Conservation (phyloP, 1,139 yeast species). For the Hyphopichia fennica region DNA sequence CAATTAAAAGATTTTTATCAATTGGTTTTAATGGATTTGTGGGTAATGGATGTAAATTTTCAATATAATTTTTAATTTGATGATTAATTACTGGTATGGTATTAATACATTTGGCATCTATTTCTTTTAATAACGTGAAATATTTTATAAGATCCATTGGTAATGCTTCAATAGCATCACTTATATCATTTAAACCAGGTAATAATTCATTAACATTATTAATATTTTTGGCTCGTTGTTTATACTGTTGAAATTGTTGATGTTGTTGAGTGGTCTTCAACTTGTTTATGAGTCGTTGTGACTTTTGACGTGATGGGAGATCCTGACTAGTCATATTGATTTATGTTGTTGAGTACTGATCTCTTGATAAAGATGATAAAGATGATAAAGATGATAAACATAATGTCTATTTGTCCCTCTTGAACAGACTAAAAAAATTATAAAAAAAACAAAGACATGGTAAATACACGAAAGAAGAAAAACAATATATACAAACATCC, state of each 20-base stretch:
- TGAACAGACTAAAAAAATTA: too few relatives aligned
- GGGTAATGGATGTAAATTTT: slow-evolving; percentile 29
- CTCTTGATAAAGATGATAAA: too few relatives aligned
- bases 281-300: slow-evolving; percentile 44
- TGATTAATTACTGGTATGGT: slow-evolving; percentile 67
- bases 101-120: slow-evolving; percentile 88
- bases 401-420: too few relatives aligned
- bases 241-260: slow-evolving; percentile 34
- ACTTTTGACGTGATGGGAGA: slow-evolving; percentile 49
- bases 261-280: slow-evolving; percentile 25
- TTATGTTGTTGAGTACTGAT: too few relatives aligned
- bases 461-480: too few relatives aligned
- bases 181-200: slow-evolving; percentile 89
- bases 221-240: slow-evolving; percentile 33
- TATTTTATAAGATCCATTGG: slow-evolving; percentile 84
- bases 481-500: too few relatives aligned
- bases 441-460: too few relatives aligned
- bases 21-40: slow-evolving; percentile 8
- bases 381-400: too few relatives aligned
- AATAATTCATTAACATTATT: slow-evolving; percentile 48
- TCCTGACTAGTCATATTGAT: slow-evolving; percentile 31
- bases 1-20: slow-evolving; percentile 8
- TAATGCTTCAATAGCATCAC: slow-evolving; percentile 89
- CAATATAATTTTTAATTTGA: slow-evolving; percentile 58
- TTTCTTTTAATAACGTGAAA: slow-evolving; percentile 85